Base-by-base conservation (phyloP, 83 land plant species). In the Thuja plicata region DNA sequence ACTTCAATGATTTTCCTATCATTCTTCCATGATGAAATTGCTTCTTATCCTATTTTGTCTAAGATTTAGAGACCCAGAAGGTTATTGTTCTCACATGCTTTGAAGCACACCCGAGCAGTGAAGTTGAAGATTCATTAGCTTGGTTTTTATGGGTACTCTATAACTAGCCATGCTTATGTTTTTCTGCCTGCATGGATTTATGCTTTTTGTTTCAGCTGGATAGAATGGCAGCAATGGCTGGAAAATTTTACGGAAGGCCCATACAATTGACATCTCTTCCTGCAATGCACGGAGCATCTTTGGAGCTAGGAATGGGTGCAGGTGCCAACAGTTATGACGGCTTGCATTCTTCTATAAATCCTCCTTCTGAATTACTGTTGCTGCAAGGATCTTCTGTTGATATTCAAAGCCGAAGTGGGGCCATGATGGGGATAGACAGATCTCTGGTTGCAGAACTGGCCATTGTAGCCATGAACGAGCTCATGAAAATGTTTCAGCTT, bases 401-500 rank as follows among this genome's bases (percentile, higher is more conserved):
- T 70, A 32, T 50, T 41, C 77, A 48, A 19, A 35, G 89, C 45
- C 82, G 82, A 74, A n/a, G 34, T 3, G 82, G 54, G 15, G 41
- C 66, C 19, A 88, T 90, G 19, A 37, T 43, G 9, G 89, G 74
- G 27, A 84, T 78, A 2, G 87, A 89, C 45, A 92, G 91, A 45
- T 83, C 94, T 8, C 19, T 88, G 87, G 89, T 91, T 3, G 79
- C 86, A 48, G 90, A 87, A 83, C 90, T 91, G 11, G 95, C 95
- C 3, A 87, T 90, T 0, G 76, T 89, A 55, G 91, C 95, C 35
- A 92, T 93, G 94, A 91, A 93, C 21, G 94, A 93, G 84, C 94
- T 93, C 16, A 32, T 90, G 16, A 88, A 85, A 86, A 83, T 93
- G 87, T 79, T 88, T 3, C 91, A 90, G 57, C 41, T 88, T 17